A percentile compares a stretch with the other conserved stretches of the same genome.
phyloP scores from a whole-genome alignment of 2,329 filamentous ascomycete genomes.

The Diplocarpon mali region DNA sequence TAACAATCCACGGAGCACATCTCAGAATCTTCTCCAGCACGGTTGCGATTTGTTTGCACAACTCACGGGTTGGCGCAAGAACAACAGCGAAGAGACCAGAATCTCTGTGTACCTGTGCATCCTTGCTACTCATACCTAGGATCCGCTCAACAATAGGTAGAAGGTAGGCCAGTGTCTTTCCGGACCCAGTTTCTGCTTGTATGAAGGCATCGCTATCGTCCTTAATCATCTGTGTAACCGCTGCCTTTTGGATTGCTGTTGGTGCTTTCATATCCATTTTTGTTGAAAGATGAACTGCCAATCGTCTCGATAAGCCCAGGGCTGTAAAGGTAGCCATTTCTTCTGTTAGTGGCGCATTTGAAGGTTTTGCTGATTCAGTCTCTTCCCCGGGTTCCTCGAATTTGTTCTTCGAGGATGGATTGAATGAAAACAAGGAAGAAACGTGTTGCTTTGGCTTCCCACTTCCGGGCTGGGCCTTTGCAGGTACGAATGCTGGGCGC shows the following conservation, averaged over 20 bases:
- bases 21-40: slow-evolving; percentile 77
- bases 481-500: slow-evolving; percentile 19
- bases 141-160: slow-evolving; percentile 85
- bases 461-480: slow-evolving; percentile 16
- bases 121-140: slow-evolving; percentile 55
- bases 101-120: slow-evolving; percentile 58
- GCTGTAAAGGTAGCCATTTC: slow-evolving; percentile 80
- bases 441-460: slow-evolving; percentile 53
- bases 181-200: slow-evolving; percentile 92
- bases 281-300: slow-evolving; percentile 71
- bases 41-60: slow-evolving; percentile 85
- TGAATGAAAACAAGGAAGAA: slow-evolving; percentile 86
- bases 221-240: slow-evolving; percentile 68
- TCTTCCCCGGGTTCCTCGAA: slow-evolving; percentile 37
- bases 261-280: slow-evolving; percentile 86
- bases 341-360: slow-evolving; percentile 79
- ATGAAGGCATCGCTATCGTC: slow-evolving; percentile 87
- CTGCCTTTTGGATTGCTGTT: slow-evolving; percentile 87
- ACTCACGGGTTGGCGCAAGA: slow-evolving; percentile 84
- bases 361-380: slow-evolving; percentile 55
- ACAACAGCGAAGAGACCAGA: slow-evolving; percentile 90
- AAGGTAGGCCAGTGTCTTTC: slow-evolving; percentile 94
- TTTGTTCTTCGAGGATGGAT: slow-evolving; percentile 60
- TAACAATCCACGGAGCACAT: slow-evolving; percentile 90
- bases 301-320: slow-evolving; percentile 66